Evolutionary conservation across 129 eudicot genomes (phyloP), one percentile per base, ranked within the genome.

Genomic region (Artemisia annua): DNA sequence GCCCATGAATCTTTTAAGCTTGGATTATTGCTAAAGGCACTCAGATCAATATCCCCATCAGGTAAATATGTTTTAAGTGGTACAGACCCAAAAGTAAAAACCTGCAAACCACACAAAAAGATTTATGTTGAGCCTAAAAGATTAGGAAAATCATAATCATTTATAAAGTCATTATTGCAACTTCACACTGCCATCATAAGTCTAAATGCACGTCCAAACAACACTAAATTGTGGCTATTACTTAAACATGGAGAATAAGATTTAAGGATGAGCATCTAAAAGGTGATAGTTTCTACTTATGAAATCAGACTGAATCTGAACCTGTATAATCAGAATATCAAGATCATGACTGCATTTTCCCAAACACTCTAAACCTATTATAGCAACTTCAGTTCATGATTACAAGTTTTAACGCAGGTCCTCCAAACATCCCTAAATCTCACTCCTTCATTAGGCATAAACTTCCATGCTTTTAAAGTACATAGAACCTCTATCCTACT

Each of bases 41-140:
- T 90, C 74, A 94, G 73, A 75, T 94, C 99, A 14, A 94, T 94
- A 82, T 94, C 99, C 43, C 99, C 99, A 83, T 94, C 99, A 14
- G 99, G 97, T 73, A 94, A 83, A 79, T 94, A 94, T 5, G 99
- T 94, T 80, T 94, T 94, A 78, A 94, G 86, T 74, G 99, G 99
- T 20, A 94, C 99, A 67, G 99, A 94, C 48, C 99, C 97, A 80
- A 90, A 94, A 20, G 91, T 90, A 72, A 85, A 90, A 55, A 94
- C 99, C 99, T 94, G 79, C 65, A 76, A 56, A 52, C 59, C 73
- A 57, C 49, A 20, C 43, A 35, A 24, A 63, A 28, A 14, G 4
- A 20, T 16, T 32, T 17, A n/a, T 2, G 8, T 48, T 26, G 3
- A 8, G 20, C 16, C 54, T 71, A 14, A 71, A 71, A 9, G 49